These are phyloP conservation scores for Sextonia rubra DNA, from an alignment of 164 flowering plant species.

Conservation along the genomic window DNA sequence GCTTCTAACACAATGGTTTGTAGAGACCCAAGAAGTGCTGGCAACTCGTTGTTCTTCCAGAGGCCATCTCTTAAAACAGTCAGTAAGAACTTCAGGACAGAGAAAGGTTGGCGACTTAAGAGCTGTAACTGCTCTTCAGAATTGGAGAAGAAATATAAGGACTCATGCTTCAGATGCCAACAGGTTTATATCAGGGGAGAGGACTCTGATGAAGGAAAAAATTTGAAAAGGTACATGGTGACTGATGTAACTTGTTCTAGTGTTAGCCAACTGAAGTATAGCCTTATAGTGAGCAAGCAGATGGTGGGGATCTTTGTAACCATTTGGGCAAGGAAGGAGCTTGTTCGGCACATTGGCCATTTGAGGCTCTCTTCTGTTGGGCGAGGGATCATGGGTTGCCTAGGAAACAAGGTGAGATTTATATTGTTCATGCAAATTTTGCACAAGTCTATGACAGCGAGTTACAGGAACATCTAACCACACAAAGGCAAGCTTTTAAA, in stretches of 20 bases:
- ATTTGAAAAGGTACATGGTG: constrained; percentile 16
- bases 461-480: no score
- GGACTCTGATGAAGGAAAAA: constrained; percentile 60
- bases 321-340: constrained; percentile 64
- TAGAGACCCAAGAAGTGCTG: constrained; percentile 15
- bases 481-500: no score
- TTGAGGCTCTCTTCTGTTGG: constrained; percentile 50
- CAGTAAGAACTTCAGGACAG: constrained; percentile 55
- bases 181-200: constrained; percentile 25
- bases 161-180: constrained; percentile 54
- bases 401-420: constrained; percentile 72
- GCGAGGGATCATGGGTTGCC: constrained; percentile 80
- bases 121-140: constrained; percentile 57
- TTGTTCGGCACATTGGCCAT: constrained; percentile 62
- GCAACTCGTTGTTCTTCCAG: constrained; percentile 44
- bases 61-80: constrained; percentile 56
- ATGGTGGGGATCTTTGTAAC: constrained; percentile 91
- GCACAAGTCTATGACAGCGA: neutral
- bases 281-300: constrained; percentile 67
- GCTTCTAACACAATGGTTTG: constrained; percentile 6
- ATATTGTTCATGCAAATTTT: neutral
- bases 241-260: constrained; percentile 9
- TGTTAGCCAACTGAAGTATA: constrained; percentile 36
- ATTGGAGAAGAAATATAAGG: constrained; percentile 43
- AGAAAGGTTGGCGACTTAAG: constrained; percentile 44